These are phyloP conservation scores for Linaria vulgaris DNA, from an alignment of 257 asterid species.

Conservation along the genomic window DNA sequence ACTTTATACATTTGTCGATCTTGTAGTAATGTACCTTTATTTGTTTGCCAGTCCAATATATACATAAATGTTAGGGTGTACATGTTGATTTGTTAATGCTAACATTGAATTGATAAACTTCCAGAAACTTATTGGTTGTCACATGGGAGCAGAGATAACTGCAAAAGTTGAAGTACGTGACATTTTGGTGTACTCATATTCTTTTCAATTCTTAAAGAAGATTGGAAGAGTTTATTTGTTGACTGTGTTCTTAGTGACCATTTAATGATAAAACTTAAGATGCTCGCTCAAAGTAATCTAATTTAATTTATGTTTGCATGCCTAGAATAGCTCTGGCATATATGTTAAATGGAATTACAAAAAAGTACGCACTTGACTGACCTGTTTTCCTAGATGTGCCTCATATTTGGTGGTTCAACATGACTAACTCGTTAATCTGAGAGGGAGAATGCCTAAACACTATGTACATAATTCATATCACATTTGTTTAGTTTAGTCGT, in stretches of 20 bases:
- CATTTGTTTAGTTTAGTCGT: slow-evolving; percentile 5
- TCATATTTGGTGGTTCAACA: not conserved
- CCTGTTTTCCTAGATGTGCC: slow-evolving; percentile 11
- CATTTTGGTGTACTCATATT: not conserved
- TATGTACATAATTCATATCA: not conserved
- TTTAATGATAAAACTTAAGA: not conserved
- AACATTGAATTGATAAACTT: too few species aligned
- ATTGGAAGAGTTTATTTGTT: not conserved
- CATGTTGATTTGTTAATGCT: too few species aligned
- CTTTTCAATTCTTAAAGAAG: not conserved
- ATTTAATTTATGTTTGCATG: not conserved
- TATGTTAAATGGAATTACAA: not conserved
- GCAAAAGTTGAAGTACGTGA: not conserved
- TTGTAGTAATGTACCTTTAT: too few species aligned
- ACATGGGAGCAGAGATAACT: too few species aligned
- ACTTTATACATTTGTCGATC: too few species aligned
- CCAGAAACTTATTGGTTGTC: too few species aligned
- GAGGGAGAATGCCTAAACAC: not conserved
- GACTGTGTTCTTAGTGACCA: not conserved
- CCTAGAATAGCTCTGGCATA: too few species aligned
- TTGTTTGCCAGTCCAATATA: too few species aligned
- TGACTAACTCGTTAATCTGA: not conserved
- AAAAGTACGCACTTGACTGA: not conserved
- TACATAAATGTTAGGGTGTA: too few species aligned
- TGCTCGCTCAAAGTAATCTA: not conserved